phyloP scores from a whole-genome alignment of 768 basidiomycete species.

The Boletellus sp. region DNA sequence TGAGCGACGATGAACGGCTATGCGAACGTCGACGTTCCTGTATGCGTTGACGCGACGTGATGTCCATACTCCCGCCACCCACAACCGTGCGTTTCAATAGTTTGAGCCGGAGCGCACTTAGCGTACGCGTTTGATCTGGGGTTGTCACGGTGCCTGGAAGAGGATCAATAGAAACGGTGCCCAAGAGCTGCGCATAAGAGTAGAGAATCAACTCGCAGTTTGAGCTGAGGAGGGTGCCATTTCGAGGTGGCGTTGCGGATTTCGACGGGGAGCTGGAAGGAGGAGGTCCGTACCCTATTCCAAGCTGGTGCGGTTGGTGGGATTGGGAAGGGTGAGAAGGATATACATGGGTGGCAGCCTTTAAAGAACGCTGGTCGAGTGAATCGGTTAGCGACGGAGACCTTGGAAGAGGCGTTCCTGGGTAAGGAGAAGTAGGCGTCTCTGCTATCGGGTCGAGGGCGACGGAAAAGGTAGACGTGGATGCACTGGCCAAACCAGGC shows the following conservation, averaged over 20 bases:
- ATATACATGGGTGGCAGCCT: conserved; percentile 35
- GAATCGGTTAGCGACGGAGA: conserved; percentile 29
- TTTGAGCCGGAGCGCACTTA: conserved; percentile 47
- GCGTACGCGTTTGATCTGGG: conserved; percentile 42
- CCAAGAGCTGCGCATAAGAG: conserved; percentile 78
- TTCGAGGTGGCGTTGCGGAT: conserved; percentile 27
- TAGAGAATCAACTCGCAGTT: conserved; percentile 75
- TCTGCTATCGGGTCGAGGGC: conserved; percentile 49
- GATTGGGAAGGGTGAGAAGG: conserved; percentile 23
- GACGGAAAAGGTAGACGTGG: conserved; percentile 47
- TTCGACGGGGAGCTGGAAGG: conserved; percentile 20
- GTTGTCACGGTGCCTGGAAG: conserved; percentile 38
- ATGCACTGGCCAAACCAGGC: conserved; percentile 34
- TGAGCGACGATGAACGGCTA: conserved; percentile 49
- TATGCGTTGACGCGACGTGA: conserved; percentile 40
- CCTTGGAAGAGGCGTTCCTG: conserved; percentile 33
- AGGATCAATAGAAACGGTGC: conserved; percentile 59
- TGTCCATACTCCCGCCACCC: conserved; percentile 78
- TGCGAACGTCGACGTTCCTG: conserved; percentile 36
- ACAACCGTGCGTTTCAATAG: conserved; percentile 44
- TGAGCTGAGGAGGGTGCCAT: conserved; percentile 44
- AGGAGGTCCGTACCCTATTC: conserved; percentile 45
- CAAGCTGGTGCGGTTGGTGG: conserved; percentile 39
- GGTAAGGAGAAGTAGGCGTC: conserved; percentile 36
- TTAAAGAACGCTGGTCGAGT: conserved; percentile 17